These are phyloP conservation scores for Cyberlindnera mississippiensis DNA, from an alignment of 805 yeast species.

Conservation along the genomic window DNA sequence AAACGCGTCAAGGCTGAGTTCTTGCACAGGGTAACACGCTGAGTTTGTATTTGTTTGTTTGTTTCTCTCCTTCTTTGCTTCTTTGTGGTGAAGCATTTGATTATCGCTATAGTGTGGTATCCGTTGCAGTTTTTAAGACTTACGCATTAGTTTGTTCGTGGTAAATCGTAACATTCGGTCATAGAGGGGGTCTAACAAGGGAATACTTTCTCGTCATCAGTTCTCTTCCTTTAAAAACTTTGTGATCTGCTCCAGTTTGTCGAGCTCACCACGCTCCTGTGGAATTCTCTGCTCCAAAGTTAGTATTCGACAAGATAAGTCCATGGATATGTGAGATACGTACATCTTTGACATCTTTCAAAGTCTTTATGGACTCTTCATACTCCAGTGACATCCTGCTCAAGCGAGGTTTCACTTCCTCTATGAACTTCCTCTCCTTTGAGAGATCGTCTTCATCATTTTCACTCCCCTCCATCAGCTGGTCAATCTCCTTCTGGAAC, in stretches of 20 bases:
- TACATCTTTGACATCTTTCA: conserved; percentile 22
- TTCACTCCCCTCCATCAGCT: conserved; percentile 12
- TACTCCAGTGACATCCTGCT: conserved; percentile 17
- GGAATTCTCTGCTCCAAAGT: conserved; percentile 23
- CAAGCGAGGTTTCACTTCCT: conserved; percentile 9
- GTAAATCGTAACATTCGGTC: too few species aligned
- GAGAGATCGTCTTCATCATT: conserved; percentile 4
- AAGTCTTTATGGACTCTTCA: conserved; percentile 13
- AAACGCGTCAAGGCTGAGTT: too few species aligned
- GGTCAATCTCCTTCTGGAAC: conserved; percentile 24
- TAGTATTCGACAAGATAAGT: too few species aligned
- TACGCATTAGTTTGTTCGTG: too few species aligned
- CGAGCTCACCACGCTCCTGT: conserved; percentile 24
- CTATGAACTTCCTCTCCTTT: conserved; percentile 4
- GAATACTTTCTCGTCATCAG: conserved; percentile 1
- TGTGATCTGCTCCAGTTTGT: conserved; percentile 29
- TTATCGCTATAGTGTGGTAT: too few species aligned
- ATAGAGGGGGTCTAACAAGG: too few species aligned
- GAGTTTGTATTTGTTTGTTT: too few species aligned
- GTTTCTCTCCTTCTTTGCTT: too few species aligned
- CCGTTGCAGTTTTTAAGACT: too few species aligned
- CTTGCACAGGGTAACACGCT: too few species aligned
- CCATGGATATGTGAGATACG: conserved; percentile 7
- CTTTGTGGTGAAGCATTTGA: too few species aligned
- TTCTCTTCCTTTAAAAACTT: conserved; percentile 19